phyloP scores from a whole-genome alignment of 1,284 basidiomycete species.

The Ustilago tritici region DNA sequence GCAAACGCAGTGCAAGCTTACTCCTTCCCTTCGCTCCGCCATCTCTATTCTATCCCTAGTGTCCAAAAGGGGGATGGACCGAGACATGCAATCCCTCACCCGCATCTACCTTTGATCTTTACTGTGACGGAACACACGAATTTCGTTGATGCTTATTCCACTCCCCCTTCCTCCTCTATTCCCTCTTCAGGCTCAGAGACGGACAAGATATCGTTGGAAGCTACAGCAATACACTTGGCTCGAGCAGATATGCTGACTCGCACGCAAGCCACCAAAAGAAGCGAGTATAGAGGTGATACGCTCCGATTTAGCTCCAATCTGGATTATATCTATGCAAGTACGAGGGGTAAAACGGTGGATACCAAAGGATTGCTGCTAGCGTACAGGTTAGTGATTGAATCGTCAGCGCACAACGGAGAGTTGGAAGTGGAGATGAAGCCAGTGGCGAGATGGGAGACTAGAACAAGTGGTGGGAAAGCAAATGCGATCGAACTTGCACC shows the following conservation, averaged over 20 bases:
- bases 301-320: conserved; percentile 57
- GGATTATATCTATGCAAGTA: conserved; percentile 55
- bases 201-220: too few species aligned
- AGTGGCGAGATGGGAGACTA: conserved; percentile 41
- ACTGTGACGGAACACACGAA: conserved; percentile 64
- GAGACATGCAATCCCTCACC: conserved; percentile 60
- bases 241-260: conserved; percentile 34
- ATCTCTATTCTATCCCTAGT: conserved; percentile 34
- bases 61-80: conserved; percentile 56
- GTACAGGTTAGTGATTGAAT: conserved; percentile 1
- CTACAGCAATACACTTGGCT: conserved; percentile 6
- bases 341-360: conserved; percentile 46
- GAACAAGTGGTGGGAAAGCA: conserved; percentile 64
- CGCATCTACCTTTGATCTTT: conserved; percentile 39
- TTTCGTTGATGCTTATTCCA: conserved; percentile 49
- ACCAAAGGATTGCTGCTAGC: conserved; percentile 42
- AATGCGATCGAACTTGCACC: conserved; percentile 62
- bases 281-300: conserved; percentile 60
- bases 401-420: background rate
- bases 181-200: background rate
- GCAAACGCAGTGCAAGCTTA: conserved; percentile 62
- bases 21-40: conserved; percentile 21
- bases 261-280: conserved; percentile 7
- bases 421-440: conserved; percentile 2
- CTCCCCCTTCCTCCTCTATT: background rate